These are phyloP conservation scores for Trichosporon faecale DNA, from an alignment of 1,284 basidiomycete genomes.

Conservation along the genomic window DNA sequence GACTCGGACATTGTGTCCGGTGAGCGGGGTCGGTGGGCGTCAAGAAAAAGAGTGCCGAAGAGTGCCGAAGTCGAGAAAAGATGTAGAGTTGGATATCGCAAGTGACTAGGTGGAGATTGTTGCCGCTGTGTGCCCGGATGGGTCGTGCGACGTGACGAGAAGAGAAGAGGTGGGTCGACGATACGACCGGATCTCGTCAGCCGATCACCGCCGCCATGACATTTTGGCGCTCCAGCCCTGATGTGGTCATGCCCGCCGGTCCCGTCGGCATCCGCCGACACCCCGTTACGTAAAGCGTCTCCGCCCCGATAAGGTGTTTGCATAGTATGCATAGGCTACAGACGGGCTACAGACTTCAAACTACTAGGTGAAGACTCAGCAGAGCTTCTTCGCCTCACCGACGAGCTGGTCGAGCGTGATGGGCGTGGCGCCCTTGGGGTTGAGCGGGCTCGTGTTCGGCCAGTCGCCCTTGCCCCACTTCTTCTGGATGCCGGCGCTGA, in stretches of 20 bases:
- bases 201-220: background rate
- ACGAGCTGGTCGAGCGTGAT: slow-evolving; percentile 7
- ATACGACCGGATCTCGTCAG: background rate
- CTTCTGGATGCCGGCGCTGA: slow-evolving; percentile 71
- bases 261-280: background rate
- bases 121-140: background rate
- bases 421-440: background rate
- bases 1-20: slow-evolving; percentile 12
- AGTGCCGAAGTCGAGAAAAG: background rate
- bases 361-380: background rate
- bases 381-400: background rate
- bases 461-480: slow-evolving; percentile 73
- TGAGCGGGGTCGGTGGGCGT: background rate
- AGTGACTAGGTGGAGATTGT: background rate
- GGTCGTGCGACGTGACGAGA: background rate
- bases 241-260: background rate
- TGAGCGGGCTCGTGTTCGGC: slow-evolving; percentile 77
- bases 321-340: background rate
- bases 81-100: background rate
- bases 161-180: background rate
- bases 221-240: background rate
- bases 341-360: background rate
- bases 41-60: too few relatives aligned
- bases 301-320: background rate
- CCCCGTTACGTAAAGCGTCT: background rate